Evolutionary conservation across 371 early-diverging fungal genomes (phyloP), one percentile per base, ranked within the genome.

Genomic region (Syncephalis plumigaleata): DNA sequence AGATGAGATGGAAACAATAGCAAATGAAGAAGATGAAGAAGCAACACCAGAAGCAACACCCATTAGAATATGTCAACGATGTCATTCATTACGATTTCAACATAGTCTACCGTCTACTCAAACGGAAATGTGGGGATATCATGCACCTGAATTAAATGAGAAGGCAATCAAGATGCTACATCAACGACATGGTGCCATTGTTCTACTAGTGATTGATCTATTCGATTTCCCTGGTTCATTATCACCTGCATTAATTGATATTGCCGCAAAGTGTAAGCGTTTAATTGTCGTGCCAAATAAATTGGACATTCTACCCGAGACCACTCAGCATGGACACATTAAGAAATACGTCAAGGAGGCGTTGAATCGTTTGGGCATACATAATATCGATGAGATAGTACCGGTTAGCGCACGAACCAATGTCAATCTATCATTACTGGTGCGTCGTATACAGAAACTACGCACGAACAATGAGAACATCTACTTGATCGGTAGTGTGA

Each of bases 281-380:
- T 53, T 79, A 16, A 51, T 81, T 1, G 50, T 81, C 3, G 80
- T 70, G 2, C 78, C 69, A 13, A 81, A 81, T 60, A 81, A 81
- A 54, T 46, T 70, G 7, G 82, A 81, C 50, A 40, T 79, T 45
- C 54, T 81, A 22, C 82, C 82, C 9, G 67, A 65, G 13, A 65
- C 67, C 21, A 57, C 53, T 15, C 69, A 77, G 44, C 61, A 68
- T 13, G 62, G 69, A 45, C 67, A 78, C 0, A 55, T 80, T 20
- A 55, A 61, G 16, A 65, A 66, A 50, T 79, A 73, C 70, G 54
- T 81, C 24, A 37, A 58, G 21, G 66, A 65, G 9, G 57, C 70
- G 46, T 47, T 63, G 13, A 69, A 68, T 43, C 47, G 56, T 13
- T 51, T 62, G 11, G 71, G 68, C 1, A 24, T 73, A 20, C 46